Evolutionary conservation across 257 asterid species (phyloP), one percentile per base, ranked within the genome.

Genomic region (Leonotis leonurus): DNA sequence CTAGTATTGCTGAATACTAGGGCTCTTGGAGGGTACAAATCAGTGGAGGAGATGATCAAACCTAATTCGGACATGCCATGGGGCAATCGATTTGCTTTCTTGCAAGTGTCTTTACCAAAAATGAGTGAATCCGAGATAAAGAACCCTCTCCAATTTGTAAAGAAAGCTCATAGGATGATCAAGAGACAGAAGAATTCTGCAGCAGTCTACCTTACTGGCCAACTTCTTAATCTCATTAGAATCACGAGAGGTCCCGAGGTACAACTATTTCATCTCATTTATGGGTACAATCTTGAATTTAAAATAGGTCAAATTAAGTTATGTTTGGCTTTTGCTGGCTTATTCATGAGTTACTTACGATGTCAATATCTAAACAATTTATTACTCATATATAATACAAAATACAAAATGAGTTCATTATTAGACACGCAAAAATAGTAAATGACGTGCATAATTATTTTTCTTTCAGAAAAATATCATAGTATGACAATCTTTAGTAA

Each of bases 21-120:
- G 67, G 82, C 68, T 10, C 51, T 73, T 2, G 77, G 77, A 9
- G 96, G 93, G 8, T 89, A 86, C 67, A 79, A 77, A 32, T 78
- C 95, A 14, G 81, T 88, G 1, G 69, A 49, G 1, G 96, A 86
- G 46, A 86, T 88, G 93, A 48, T 77, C 22, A 79, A 79, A 49
- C 88, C 90, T 1, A 66, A 76, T 25, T 58, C 95, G 1, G 63
- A 80, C 14, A 73, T 50, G 69, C 82, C 88, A 0, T 88, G 93
- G 93, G 95, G 95, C 5, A 88, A 88, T 50, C 85, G 73, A 3
- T 75, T 86, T 16, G 80, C 89, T 5, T 83, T 88, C 59, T 52
- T 86, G 51, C 88, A 72, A 2, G 69, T 86, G 43, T 22, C 80
- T 0, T 1, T 88, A 0, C 90, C 96, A 0, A 70, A 83, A 27